Conservation (phyloP, 345 rosid species). For the Moricandia moricandioides region DNA sequence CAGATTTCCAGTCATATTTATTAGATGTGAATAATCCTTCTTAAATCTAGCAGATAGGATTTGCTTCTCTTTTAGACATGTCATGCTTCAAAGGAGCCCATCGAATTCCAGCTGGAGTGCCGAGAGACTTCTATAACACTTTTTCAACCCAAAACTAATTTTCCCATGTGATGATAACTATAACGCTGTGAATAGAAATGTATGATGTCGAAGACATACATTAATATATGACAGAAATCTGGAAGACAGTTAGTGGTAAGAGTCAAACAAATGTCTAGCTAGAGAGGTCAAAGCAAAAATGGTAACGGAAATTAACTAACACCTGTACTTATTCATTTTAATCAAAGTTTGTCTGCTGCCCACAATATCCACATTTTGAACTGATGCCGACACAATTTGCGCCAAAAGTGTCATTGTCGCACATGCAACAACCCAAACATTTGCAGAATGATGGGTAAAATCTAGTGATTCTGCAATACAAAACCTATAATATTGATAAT, state of each 20-base stretch:
- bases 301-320: slow-evolving; percentile 2
- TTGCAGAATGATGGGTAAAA: background rate
- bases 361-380: background rate
- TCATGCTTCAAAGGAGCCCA: background rate
- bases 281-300: background rate
- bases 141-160: background rate
- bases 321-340: background rate
- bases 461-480: background rate
- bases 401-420: background rate
- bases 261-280: slow-evolving; percentile 10
- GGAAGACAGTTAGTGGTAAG: slow-evolving; percentile 12
- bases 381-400: background rate
- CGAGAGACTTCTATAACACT: background rate
- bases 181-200: background rate
- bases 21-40: background rate
- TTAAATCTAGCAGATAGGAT: background rate
- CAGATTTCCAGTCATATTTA: background rate
- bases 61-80: background rate
- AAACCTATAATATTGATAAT: background rate
- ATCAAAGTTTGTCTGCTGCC: background rate
- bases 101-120: background rate
- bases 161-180: background rate
- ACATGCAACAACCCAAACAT: background rate
- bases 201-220: slow-evolving; percentile 14
- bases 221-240: slow-evolving; percentile 23